phyloP scores from a whole-genome alignment of 495 filamentous ascomycete species.

The Penicillium waksmanii region DNA sequence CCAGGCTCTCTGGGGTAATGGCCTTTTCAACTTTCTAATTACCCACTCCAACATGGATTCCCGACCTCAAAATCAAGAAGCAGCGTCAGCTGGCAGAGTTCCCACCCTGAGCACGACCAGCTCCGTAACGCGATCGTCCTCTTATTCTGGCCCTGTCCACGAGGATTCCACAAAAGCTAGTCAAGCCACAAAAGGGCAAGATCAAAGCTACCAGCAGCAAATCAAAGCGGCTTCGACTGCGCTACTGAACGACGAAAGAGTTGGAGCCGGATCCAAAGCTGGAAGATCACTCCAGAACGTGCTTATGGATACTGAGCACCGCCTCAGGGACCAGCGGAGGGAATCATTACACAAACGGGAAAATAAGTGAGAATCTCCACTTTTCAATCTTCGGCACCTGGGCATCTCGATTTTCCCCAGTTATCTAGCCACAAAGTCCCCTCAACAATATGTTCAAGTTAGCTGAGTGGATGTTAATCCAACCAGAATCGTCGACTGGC shows the following conservation, averaged over 20 bases:
- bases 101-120: neutral
- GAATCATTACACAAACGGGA: slow-evolving; percentile 1
- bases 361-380: neutral
- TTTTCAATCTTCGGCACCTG: too few species aligned
- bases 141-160: slow-evolving; percentile 1
- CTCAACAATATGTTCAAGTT: too few species aligned
- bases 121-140: slow-evolving; percentile 9
- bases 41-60: neutral
- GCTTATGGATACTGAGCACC: slow-evolving; percentile 17
- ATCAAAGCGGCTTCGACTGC: slow-evolving; percentile 11
- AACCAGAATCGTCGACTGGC: neutral
- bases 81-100: slow-evolving; percentile 13
- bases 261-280: slow-evolving; percentile 14
- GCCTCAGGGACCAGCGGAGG: slow-evolving; percentile 6
- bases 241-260: slow-evolving; percentile 16
- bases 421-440: too few species aligned
- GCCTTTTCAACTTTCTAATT: neutral
- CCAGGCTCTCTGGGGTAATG: neutral
- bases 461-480: too few species aligned
- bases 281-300: slow-evolving; percentile 16
- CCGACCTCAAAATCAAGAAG: slow-evolving; percentile 8
- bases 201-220: slow-evolving; percentile 8
- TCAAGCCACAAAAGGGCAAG: neutral
- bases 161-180: neutral
- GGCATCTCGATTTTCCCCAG: too few species aligned